phyloP scores from a whole-genome alignment of 2,329 filamentous ascomycete species.

The Paecilomyces niveus region DNA sequence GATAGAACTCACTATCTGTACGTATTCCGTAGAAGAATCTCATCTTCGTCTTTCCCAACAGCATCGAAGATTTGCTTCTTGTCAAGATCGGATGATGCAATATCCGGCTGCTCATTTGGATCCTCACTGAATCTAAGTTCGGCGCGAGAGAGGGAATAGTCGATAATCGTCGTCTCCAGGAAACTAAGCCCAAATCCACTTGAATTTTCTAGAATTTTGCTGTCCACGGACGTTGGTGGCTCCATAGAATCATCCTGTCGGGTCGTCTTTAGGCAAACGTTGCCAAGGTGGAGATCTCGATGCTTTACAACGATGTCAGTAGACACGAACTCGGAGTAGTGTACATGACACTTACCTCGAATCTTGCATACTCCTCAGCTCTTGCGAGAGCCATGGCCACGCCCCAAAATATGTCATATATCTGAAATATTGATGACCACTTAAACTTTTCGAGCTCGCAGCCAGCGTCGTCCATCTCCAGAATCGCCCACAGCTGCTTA shows the following conservation, averaged over 20 bases:
- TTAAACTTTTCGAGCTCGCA: conserved; percentile 46
- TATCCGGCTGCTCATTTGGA: conserved; percentile 16
- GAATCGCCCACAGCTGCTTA: conserved; percentile 55
- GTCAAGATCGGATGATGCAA: conserved; percentile 36
- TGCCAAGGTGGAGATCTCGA: conserved; percentile 60
- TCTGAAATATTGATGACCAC: conserved; percentile 38
- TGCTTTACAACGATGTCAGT: conserved; percentile 34
- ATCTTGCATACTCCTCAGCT: conserved; percentile 52
- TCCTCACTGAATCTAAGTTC: conserved; percentile 32
- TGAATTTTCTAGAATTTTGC: conserved; percentile 21
- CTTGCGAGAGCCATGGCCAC: conserved; percentile 55
- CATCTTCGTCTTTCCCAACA: conserved; percentile 34
- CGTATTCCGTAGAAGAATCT: conserved; percentile 32
- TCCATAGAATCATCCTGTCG: conserved; percentile 24
- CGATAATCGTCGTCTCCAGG: conserved; percentile 58
- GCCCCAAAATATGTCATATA: conserved; percentile 62
- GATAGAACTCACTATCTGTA: conserved; percentile 32
- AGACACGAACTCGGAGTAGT: neutral
- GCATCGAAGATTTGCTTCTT: conserved; percentile 38
- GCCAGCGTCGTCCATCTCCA: conserved; percentile 62
- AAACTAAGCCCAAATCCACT: conserved; percentile 46
- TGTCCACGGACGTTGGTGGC: conserved; percentile 23
- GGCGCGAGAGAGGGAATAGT: conserved; percentile 61
- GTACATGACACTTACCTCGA: conserved; percentile 40
- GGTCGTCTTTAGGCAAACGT: conserved; percentile 50